Conservation (phyloP, 306 rosid genomes). For the Pachyrhizus erosus region DNA sequence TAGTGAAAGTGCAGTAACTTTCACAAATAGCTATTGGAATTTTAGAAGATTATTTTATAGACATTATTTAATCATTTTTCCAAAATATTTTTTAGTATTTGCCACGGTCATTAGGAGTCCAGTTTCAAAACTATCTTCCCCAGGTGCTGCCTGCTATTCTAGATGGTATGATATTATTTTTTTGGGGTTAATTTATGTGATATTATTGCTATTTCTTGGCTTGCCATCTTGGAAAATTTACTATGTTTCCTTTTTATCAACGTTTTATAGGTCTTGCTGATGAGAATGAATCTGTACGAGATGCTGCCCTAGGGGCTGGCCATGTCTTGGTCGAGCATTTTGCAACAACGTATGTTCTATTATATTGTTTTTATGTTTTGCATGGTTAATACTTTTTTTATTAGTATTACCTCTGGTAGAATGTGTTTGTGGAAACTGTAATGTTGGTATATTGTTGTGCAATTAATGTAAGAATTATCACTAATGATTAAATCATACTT, state of each 20-base stretch:
- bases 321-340: conserved; percentile 97
- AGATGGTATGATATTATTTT: conserved; percentile 67
- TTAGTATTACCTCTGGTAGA: not conserved
- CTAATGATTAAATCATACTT: conserved; percentile 17
- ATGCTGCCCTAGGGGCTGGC: conserved; percentile 98
- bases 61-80: conserved; percentile 33
- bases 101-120: conserved; percentile 92
- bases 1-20: not conserved
- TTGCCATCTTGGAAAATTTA: conserved; percentile 8
- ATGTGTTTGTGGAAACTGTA: not conserved
- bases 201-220: conserved; percentile 15
- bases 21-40: not conserved
- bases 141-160: conserved; percentile 93
- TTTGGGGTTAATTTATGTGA: not conserved
- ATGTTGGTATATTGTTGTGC: not conserved
- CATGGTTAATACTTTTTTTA: conserved; percentile 3
- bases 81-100: conserved; percentile 63
- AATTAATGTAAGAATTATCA: not conserved
- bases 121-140: conserved; percentile 90
- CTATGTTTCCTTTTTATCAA: not conserved
- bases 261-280: conserved; percentile 86
- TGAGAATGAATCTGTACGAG: conserved; percentile 99
- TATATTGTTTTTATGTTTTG: conserved; percentile 16
- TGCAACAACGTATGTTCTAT: conserved; percentile 81
- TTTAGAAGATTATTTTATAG: conserved; percentile 5